These are phyloP conservation scores for Stipa capillata DNA, from an alignment of 176 grass and related monocot species.

Conservation along the genomic window DNA sequence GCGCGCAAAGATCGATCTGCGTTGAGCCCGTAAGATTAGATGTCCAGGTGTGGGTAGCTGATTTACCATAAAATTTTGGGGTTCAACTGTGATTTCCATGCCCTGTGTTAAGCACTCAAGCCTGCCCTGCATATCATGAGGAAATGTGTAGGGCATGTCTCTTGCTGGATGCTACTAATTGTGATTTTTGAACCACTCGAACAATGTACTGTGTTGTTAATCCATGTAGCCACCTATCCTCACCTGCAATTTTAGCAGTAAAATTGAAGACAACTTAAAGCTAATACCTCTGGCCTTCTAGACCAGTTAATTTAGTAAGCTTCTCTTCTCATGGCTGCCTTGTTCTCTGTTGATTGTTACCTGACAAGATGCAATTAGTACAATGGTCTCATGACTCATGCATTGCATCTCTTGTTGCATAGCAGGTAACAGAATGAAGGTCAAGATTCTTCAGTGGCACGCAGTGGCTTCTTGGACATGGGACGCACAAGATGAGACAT, in stretches of 20 bases:
- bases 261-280: neutral
- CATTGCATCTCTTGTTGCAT: neutral
- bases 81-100: neutral
- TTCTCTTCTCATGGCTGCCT: neutral
- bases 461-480: constrained; percentile 86
- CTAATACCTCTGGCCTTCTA: neutral
- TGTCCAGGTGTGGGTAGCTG: neutral
- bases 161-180: neutral
- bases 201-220: neutral
- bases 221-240: neutral
- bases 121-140: neutral
- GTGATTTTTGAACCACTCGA: neutral
- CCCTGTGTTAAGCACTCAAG: neutral
- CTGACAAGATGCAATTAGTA: neutral
- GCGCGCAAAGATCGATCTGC: neutral
- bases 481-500: constrained; percentile 73
- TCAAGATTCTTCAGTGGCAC: constrained; percentile 84
- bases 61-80: neutral
- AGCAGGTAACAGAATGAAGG: constrained; percentile 48
- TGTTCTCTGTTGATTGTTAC: neutral
- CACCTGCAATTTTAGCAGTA: neutral
- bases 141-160: neutral
- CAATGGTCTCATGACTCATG: neutral
- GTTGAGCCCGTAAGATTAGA: neutral
- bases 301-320: neutral